Conservation (phyloP, 441 rosid genomes). For the Syzygium malaccense region DNA sequence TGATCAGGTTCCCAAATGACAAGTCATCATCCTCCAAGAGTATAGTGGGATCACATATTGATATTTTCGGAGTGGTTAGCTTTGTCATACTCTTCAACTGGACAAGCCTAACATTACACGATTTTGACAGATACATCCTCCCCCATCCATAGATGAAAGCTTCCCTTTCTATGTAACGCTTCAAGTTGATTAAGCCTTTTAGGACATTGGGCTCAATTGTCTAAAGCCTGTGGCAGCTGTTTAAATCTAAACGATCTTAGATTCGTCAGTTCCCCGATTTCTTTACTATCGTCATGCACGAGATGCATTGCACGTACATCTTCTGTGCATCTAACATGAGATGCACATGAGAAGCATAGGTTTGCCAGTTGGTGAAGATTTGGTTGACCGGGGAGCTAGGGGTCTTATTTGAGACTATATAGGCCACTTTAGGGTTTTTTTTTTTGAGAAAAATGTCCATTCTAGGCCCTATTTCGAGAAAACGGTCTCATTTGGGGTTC, state of each 20-base stretch:
- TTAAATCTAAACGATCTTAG: background rate
- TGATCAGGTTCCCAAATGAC: background rate
- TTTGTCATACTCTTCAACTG: background rate
- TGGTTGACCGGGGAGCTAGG: background rate
- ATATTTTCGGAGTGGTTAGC: background rate
- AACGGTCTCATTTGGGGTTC: accelerated
- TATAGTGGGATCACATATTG: background rate
- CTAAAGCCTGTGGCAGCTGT: background rate
- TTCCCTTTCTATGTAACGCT: background rate
- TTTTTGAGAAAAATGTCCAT: background rate
- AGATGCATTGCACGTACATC: background rate
- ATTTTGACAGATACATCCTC: background rate
- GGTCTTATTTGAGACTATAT: background rate
- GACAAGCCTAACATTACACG: background rate
- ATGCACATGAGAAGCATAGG: background rate
- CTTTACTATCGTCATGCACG: background rate
- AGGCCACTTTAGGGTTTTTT: too few relatives aligned
- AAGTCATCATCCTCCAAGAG: background rate
- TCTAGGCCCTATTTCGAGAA: background rate
- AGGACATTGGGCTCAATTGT: background rate
- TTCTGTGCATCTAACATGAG: background rate
- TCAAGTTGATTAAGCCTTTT: background rate
- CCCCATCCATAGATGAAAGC: background rate
- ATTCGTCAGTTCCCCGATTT: background rate
- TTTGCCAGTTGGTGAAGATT: background rate